Conservation (phyloP, 2,329 filamentous ascomycete species). For the Cladosporium sp. region DNA sequence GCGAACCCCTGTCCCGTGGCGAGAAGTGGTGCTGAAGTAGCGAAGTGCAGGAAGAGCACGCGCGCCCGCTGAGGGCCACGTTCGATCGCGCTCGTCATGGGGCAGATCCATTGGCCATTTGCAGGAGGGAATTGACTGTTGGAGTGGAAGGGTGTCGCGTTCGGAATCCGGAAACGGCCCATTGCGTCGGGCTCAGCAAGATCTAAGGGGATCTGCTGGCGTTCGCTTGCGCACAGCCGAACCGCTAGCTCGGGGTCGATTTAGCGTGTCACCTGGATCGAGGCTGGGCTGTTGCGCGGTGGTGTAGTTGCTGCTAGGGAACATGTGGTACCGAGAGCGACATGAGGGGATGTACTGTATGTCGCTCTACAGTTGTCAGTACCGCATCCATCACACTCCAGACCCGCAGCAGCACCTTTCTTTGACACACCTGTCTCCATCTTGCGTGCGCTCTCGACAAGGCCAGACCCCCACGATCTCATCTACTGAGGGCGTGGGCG, state of each 20-base stretch:
- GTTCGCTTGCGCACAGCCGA: conserved; percentile 12
- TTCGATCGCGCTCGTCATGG: neutral
- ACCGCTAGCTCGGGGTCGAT: conserved; percentile 4
- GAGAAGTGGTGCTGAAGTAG: neutral
- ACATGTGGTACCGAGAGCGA: neutral
- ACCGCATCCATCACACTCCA: too few relatives aligned
- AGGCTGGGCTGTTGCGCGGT: neutral
- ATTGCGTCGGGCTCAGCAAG: conserved; percentile 8
- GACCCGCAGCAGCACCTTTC: too few relatives aligned
- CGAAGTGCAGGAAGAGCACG: conserved; percentile 6
- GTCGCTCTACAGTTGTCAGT: too few relatives aligned
- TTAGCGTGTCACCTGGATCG: neutral
- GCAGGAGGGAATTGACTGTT: conserved; percentile 1
- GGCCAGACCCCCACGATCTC: neutral
- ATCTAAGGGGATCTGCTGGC: conserved; percentile 7
- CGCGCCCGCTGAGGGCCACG: neutral
- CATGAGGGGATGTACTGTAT: too few relatives aligned
- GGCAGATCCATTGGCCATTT: neutral
- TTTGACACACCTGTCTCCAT: too few relatives aligned
- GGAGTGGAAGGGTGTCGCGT: conserved; percentile 3
- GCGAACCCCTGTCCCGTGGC: neutral
- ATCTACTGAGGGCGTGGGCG: neutral
- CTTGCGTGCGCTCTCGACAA: too few relatives aligned
- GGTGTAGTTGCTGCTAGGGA: neutral
- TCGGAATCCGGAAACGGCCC: conserved; percentile 9